phyloP scores from a whole-genome alignment of 2,329 filamentous ascomycete genomes.

The Microsporum ferrugineum region DNA sequence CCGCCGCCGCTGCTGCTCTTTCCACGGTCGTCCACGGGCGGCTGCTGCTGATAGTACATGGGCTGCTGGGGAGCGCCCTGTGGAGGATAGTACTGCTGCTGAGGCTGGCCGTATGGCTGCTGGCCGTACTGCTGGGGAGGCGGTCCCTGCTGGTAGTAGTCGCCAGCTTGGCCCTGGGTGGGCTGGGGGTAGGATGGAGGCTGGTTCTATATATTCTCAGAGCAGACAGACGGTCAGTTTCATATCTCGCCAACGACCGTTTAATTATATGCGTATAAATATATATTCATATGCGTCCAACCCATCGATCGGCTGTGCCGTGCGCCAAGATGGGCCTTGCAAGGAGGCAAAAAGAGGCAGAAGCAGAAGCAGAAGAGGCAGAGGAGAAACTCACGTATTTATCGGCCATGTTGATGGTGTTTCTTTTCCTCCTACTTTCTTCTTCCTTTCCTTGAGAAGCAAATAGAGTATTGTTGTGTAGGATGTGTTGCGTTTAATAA shows the following conservation, averaged over 20 bases:
- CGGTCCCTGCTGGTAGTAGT: slow-evolving; percentile 12
- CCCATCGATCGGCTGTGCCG: neutral
- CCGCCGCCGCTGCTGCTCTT: slow-evolving; percentile 30
- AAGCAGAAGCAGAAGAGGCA: neutral
- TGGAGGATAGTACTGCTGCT: slow-evolving; percentile 19
- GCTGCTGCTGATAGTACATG: slow-evolving; percentile 31
- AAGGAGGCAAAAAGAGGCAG: neutral
- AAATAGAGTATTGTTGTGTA: neutral
- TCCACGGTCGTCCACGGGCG: slow-evolving; percentile 26
- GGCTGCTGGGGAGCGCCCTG: slow-evolving; percentile 21
- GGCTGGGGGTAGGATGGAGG: slow-evolving; percentile 11
- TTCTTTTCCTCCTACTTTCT: neutral
- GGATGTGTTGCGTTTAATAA: neutral
- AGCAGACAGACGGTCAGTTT: neutral
- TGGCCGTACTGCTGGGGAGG: slow-evolving; percentile 6
- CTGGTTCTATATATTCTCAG: neutral
- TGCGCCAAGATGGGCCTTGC: neutral
- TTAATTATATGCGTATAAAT: neutral
- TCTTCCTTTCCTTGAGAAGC: neutral
- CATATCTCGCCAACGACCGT: neutral
- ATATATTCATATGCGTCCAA: neutral
- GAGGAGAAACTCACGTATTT: slow-evolving; percentile 1
- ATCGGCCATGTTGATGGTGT: neutral
- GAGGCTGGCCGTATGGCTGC: slow-evolving; percentile 17
- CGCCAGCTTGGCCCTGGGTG: neutral